These are phyloP conservation scores for Trichoderma sp. DNA, from an alignment of 2,329 filamentous ascomycete species.

Conservation along the genomic window DNA sequence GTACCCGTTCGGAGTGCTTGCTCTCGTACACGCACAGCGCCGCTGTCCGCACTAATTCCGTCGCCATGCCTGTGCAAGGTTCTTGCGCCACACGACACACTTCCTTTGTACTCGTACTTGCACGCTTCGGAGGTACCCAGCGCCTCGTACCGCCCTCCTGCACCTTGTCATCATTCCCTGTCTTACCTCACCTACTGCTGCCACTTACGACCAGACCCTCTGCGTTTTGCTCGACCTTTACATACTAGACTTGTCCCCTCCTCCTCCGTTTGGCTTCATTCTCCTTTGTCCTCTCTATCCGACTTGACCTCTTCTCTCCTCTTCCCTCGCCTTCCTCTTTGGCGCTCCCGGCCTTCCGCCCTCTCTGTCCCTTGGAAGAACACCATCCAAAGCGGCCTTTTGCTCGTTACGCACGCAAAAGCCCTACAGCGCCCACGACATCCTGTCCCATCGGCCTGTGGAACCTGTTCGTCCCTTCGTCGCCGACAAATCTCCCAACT, in stretches of 20 bases:
- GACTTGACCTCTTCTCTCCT: conserved; percentile 28
- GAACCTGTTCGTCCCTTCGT: conserved; percentile 7
- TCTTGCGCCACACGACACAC: conserved; percentile 10
- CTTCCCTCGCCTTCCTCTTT: conserved; percentile 23
- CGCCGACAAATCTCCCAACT: background rate
- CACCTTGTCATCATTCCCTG: conserved; percentile 22
- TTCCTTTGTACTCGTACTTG: background rate
- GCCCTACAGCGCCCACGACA: conserved; percentile 13
- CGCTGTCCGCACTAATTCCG: background rate
- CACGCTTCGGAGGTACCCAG: background rate
- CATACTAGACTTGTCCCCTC: conserved; percentile 20
- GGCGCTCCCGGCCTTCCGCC: conserved; percentile 22
- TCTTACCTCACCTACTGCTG: conserved; percentile 17
- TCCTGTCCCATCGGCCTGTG: conserved; percentile 1
- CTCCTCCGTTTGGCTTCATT: conserved; percentile 20
- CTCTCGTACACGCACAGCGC: background rate
- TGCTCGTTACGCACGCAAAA: conserved; percentile 11
- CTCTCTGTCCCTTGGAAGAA: conserved; percentile 13
- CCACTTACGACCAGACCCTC: conserved; percentile 5
- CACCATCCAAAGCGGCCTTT: conserved; percentile 19
- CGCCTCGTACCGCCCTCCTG: conserved; percentile 12
- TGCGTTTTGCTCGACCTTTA: conserved; percentile 8
- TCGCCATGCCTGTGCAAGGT: conserved; percentile 1
- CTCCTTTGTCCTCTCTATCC: conserved; percentile 17
- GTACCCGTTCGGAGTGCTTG: background rate